A percentile compares a stretch with the other conserved stretches of the same genome.
phyloP scores from a whole-genome alignment of 176 grass and related monocot genomes.

The Hsuehochloa calcarea region DNA sequence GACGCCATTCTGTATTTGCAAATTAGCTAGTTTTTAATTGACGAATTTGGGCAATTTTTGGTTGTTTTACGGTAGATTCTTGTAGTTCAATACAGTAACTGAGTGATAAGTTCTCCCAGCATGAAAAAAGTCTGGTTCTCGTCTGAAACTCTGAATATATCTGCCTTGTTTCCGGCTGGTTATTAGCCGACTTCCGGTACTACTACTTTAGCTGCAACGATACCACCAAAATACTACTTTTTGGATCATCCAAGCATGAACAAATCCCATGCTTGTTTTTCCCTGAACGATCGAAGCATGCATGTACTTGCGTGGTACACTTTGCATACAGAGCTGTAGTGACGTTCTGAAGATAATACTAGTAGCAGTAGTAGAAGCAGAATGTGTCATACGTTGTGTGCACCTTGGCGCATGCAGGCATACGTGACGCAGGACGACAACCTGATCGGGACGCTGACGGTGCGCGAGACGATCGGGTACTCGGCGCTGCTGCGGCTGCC shows the following conservation, averaged over 20 bases:
- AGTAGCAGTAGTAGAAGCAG: no score
- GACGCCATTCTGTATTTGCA: not conserved
- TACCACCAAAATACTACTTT: not conserved
- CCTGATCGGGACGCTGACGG: conserved; percentile 95
- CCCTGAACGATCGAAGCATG: not conserved
- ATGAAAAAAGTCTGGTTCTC: not conserved
- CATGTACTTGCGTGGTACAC: not conserved
- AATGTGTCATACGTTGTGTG: not conserved
- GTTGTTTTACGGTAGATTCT: not conserved
- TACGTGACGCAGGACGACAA: conserved; percentile 99
- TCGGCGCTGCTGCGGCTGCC: conserved; percentile 91
- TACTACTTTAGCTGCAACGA: not conserved
- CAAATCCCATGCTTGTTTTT: not conserved
- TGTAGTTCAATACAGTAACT: not conserved
- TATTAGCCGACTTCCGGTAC: not conserved
- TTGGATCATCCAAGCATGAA: not conserved
- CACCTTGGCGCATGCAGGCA: conserved; percentile 41
- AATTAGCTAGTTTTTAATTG: not conserved
- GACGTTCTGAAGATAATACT: not conserved
- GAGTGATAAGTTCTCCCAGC: not conserved
- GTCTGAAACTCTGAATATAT: not conserved
- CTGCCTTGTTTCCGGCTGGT: not conserved
- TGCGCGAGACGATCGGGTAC: conserved; percentile 95
- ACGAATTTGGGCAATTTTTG: not conserved
- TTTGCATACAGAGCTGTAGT: not conserved